A percentile compares a stretch with the other conserved stretches of the same genome.
These are phyloP conservation scores for Lippia alba DNA, from an alignment of 305 asterid genomes.

Conservation along the genomic window DNA sequence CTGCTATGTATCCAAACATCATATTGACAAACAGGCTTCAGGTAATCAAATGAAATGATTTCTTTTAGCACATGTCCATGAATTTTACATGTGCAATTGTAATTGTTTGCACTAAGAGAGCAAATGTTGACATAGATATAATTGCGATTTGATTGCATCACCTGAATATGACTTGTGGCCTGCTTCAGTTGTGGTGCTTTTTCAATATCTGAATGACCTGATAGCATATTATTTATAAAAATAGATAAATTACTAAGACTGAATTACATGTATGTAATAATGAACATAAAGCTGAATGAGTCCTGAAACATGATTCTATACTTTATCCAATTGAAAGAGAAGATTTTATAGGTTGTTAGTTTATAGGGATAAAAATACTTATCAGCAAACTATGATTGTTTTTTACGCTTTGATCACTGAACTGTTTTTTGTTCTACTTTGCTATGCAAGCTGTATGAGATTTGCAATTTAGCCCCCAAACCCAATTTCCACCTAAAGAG, in stretches of 20 bases:
- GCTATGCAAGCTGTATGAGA: too few relatives aligned
- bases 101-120: slow-evolving; percentile 23
- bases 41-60: slow-evolving; percentile 57
- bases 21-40: slow-evolving; percentile 98
- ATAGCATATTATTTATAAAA: slow-evolving; percentile 14
- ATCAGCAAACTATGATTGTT: too few relatives aligned
- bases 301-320: slow-evolving; percentile 19
- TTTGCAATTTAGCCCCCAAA: too few relatives aligned
- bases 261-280: slow-evolving; percentile 7
- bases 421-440: too few relatives aligned
- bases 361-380: too few relatives aligned
- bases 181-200: slow-evolving; percentile 24
- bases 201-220: slow-evolving; percentile 26
- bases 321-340: slow-evolving; percentile 24
- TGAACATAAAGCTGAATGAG: slow-evolving; percentile 25
- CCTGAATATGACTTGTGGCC: slow-evolving; percentile 27
- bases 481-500: too few relatives aligned
- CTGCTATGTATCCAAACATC: slow-evolving; percentile 99
- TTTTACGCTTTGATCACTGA: too few relatives aligned
- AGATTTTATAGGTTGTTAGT: slow-evolving; percentile 1
- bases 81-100: slow-evolving; percentile 16
- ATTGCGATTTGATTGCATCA: slow-evolving; percentile 24
- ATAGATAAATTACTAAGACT: slow-evolving; percentile 13
- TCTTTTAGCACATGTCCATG: slow-evolving; percentile 36
- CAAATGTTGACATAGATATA: slow-evolving; percentile 11